Base-by-base conservation (phyloP, 2,329 filamentous ascomycete species). In the Colletotrichum eleusines region DNA sequence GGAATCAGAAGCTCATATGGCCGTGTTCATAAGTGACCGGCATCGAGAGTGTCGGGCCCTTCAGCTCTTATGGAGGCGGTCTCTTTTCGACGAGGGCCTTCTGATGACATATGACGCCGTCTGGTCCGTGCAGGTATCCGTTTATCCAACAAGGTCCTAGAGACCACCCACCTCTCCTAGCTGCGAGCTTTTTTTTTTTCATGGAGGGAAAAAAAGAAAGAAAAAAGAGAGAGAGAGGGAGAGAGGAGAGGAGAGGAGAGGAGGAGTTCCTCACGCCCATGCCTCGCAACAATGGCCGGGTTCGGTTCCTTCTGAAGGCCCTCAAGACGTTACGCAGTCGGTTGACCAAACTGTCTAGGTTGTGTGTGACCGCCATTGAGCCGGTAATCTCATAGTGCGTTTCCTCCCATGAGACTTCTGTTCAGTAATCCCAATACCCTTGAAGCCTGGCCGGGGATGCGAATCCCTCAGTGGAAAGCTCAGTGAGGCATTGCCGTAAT, bases 351-450 rank as follows among this genome's bases (percentile, higher is more conserved):
- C 33, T 60, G 26, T 40, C n/a, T 42, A 7, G 26, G 63, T 26
- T 23, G 18, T 57, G 16, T 48, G 35, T 44, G 42, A 28, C 28
- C 26, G 44, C 18, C 16, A 14, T 50, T 38, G 58, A 58, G 16
- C 38, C 53, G 16, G 33, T 58, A 28, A 54, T 63, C 57, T 26
- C 59, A 9, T 50, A 46, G 48, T 38, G 53, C 28, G 6, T n/a
- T 46, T 33, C 66, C 20, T 38, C 35, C 35, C 61, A 53, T 59
- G 63, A 57, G 35, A 46, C 26, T 51, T 23, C 7, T 51, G 68
- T 63, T 71, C 51, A 68, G 68, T 68, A 68, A 68, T 71, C 64
- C 28, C 20, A 18, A 14, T 23, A 26, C n/a, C 44, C 42, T 58
- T 48, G 35, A 28, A 33, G 35, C 20, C 33, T 20, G 31, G 26